Percentiles rank a stretch among this genome's conserved stretches.
These are phyloP conservation scores for Bryoglossum gracile DNA, from an alignment of 495 filamentous ascomycete genomes.

Conservation along the genomic window DNA sequence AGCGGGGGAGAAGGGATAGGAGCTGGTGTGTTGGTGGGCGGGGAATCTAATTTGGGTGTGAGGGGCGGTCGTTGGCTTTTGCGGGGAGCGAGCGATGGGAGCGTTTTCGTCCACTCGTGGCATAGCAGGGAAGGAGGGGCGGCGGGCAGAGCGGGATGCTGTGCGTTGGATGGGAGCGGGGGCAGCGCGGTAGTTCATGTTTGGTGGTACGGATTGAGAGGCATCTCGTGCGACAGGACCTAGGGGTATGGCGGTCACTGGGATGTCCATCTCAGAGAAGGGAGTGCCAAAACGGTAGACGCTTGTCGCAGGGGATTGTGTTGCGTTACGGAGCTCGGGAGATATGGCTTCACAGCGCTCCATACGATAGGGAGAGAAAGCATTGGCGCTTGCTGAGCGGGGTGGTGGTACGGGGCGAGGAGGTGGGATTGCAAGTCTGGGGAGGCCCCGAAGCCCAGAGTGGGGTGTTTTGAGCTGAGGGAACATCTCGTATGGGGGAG, in stretches of 20 bases:
- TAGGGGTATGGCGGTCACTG: slow-evolving; percentile 63
- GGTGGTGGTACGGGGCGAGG: slow-evolving; percentile 34
- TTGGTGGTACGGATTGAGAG: slow-evolving; percentile 86
- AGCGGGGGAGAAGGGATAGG: slow-evolving; percentile 24
- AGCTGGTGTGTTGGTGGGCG: slow-evolving; percentile 8
- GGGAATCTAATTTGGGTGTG: slow-evolving; percentile 9
- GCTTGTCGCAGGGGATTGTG: slow-evolving; percentile 35
- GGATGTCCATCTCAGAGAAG: slow-evolving; percentile 85
- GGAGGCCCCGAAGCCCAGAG: slow-evolving; percentile 28
- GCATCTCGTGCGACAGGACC: slow-evolving; percentile 62
- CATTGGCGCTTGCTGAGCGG: slow-evolving; percentile 28
- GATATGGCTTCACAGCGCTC: slow-evolving; percentile 39
- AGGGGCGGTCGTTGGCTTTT: slow-evolving; percentile 25
- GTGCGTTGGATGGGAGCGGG: slow-evolving; percentile 32
- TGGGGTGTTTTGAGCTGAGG: slow-evolving; percentile 22
- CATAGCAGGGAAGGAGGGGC: slow-evolving; percentile 49
- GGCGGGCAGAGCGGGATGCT: slow-evolving; percentile 49
- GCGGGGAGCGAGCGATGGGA: slow-evolving; percentile 21
- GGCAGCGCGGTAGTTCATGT: slow-evolving; percentile 65
- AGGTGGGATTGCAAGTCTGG: slow-evolving; percentile 31
- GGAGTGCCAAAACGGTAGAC: slow-evolving; percentile 72
- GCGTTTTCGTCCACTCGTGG: slow-evolving; percentile 46
- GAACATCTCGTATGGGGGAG: slow-evolving; percentile 47
- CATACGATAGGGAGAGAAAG: slow-evolving; percentile 45
- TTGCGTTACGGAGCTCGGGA: slow-evolving; percentile 35